These are phyloP conservation scores for Cucurbita argyrosperma DNA, from an alignment of 306 rosid genomes.

Conservation along the genomic window DNA sequence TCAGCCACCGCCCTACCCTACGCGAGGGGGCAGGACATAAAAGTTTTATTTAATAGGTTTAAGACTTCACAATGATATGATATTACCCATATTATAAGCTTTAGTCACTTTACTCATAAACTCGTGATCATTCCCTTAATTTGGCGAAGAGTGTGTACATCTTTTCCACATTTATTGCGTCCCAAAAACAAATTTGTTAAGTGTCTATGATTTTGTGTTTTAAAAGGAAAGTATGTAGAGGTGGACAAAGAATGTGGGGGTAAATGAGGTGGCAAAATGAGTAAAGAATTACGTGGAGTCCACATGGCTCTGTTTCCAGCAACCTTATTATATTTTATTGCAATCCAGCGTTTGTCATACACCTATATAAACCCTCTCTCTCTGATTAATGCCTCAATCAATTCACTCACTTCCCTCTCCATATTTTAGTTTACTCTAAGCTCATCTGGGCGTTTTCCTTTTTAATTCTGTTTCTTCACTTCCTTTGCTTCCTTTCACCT, in stretches of 20 bases:
- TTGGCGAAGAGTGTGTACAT: no score
- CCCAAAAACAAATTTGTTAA: not conserved
- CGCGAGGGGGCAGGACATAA: no score
- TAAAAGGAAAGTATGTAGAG: not conserved
- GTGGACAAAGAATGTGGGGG: slow-evolving; percentile 30
- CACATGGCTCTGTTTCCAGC: not conserved
- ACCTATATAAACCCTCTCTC: slow-evolving; percentile 53
- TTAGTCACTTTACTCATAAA: no score
- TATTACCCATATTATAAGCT: no score
- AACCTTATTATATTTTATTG: slow-evolving; percentile 4
- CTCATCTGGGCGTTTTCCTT: not conserved
- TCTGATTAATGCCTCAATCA: slow-evolving; percentile 15
- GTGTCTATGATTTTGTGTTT: not conserved
- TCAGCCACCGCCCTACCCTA: no score
- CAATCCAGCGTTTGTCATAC: not conserved
- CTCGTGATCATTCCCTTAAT: no score
- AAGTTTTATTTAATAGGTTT: no score
- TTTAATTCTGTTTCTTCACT: slow-evolving; percentile 8
- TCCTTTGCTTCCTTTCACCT: slow-evolving; percentile 4
- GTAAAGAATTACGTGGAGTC: slow-evolving; percentile 43
- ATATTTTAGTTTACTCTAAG: no score
- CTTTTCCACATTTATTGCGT: no score
- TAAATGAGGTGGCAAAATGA: slow-evolving; percentile 35
- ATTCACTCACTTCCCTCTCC: no score
- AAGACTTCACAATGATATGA: no score